Evolutionary conservation across 768 basidiomycete species (phyloP), one percentile per base, ranked within the genome.

Genomic region (Lactarius sp.): DNA sequence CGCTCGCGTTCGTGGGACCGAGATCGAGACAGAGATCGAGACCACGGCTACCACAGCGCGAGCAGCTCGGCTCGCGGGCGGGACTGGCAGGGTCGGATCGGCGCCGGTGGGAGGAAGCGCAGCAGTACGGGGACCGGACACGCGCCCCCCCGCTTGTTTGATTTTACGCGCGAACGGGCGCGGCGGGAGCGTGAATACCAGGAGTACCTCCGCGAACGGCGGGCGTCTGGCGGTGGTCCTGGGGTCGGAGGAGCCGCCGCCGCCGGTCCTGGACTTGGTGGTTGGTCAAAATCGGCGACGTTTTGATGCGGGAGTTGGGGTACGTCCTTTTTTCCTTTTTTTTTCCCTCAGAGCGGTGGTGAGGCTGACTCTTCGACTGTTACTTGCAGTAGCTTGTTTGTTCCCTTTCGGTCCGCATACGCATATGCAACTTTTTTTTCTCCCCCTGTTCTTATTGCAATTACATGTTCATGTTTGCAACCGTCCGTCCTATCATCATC

Each of bases 1-100:
- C 59, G 52, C 13, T 60, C 60, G 16, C 60, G 36, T 47, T 54
- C 60, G 20, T 20, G 53, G 60, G 60, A 61, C 6, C 10, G 46
- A 8, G 60, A 54, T 1, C 36, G 60, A 13, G 60, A 49, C 2
- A 18, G 46, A 7, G 60, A 60, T 0, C 44, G 52, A 6, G 59
- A 53, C 6, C 22, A 47, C 27, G 34, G 22, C 9, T 46, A 53
- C 22, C 52, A 46, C 33, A 53, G 52, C 13, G 33, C 20, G 13
- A 34, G 20, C 6, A 22, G 20, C 22, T 20, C 31, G 6, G 4
- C 22, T 13, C 50, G 51, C 20, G 59, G 41, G 13, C 52, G 52
- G 14, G 41, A 46, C 8, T 53, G 59, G 59, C 52, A 34, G 16
- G 22, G 33, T 12, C 31, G 36, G 20, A 4, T 22, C 7, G 33